Conservation (phyloP, 2,329 filamentous ascomycete genomes). For the Hymenoscyphus fructigenus region DNA sequence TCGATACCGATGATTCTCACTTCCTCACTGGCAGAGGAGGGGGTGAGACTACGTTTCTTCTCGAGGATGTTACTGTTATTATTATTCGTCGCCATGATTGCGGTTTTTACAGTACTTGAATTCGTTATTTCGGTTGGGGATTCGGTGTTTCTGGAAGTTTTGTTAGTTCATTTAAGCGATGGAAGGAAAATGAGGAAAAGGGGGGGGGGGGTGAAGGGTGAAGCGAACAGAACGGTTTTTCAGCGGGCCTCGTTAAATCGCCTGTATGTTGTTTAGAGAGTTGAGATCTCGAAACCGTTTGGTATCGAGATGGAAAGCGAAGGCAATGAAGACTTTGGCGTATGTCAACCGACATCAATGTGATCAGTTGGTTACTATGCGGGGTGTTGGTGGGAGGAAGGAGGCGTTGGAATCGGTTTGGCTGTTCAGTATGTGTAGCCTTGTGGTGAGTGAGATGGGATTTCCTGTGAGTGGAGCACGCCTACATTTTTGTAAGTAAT, state of each 20-base stretch:
- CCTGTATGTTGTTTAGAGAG: constrained; percentile 56
- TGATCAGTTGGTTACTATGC: constrained; percentile 21
- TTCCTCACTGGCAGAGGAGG: constrained; percentile 44
- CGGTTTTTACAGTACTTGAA: constrained; percentile 15
- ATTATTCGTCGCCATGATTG: constrained; percentile 39
- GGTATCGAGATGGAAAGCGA: constrained; percentile 55
- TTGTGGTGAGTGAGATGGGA: background rate
- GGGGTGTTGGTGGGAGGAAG: constrained; percentile 10
- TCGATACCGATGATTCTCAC: constrained; percentile 63
- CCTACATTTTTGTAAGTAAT: no score
- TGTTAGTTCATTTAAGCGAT: constrained; percentile 12
- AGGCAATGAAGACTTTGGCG: constrained; percentile 53
- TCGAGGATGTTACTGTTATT: constrained; percentile 40
- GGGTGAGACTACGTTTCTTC: constrained; percentile 34
- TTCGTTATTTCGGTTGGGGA: background rate
- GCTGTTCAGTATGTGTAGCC: background rate
- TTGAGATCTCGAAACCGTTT: constrained; percentile 56
- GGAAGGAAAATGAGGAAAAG: no score
- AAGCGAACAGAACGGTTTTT: constrained; percentile 35
- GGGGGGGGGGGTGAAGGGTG: no score
- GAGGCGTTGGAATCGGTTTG: constrained; percentile 19
- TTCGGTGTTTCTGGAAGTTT: constrained; percentile 22
- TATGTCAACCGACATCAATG: constrained; percentile 60
- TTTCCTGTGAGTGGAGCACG: no score
- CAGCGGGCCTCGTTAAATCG: constrained; percentile 40